These are phyloP conservation scores for Vanrija sp. DNA, from an alignment of 1,284 basidiomycete species.

Conservation along the genomic window DNA sequence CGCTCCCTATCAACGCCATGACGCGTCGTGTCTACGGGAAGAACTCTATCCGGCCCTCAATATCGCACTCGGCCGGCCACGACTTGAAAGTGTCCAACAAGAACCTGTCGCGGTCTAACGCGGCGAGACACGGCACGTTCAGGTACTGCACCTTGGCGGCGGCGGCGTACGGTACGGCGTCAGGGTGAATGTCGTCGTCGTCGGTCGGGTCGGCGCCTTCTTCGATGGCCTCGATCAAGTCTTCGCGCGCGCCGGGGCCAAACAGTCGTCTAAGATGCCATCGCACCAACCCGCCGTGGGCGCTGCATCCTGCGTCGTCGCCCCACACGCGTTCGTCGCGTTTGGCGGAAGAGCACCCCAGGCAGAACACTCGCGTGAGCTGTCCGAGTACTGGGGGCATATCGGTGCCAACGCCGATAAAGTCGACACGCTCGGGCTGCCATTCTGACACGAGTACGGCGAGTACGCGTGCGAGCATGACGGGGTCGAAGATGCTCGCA, in stretches of 20 bases:
- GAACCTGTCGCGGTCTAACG: conserved; percentile 5
- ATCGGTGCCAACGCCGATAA: conserved; percentile 8
- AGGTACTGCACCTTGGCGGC: conserved; percentile 9
- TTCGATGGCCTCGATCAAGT: conserved; percentile 14
- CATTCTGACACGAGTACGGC: conserved; percentile 15
- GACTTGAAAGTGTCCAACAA: conserved; percentile 9
- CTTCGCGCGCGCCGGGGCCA: conserved; percentile 5
- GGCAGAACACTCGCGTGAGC: conserved; percentile 8
- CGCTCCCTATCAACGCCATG: no score
- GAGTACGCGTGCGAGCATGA: conserved; percentile 13
- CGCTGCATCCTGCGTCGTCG: neutral
- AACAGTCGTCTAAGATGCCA: conserved; percentile 13
- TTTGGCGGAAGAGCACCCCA: neutral
- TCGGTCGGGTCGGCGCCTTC: conserved; percentile 19
- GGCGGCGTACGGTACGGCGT: conserved; percentile 6
- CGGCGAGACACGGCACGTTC: conserved; percentile 14
- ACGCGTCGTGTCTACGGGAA: neutral
- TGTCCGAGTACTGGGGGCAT: conserved; percentile 11
- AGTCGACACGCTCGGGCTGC: conserved; percentile 10
- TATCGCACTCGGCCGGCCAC: conserved; percentile 11
- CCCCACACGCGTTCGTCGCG: neutral
- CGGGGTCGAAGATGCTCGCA: conserved; percentile 12
- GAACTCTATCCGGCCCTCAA: conserved; percentile 7
- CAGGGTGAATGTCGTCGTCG: conserved; percentile 15
- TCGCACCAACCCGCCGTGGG: conserved; percentile 10